Percentiles rank a stretch among this genome's conserved stretches.
phyloP scores from a whole-genome alignment of 805 yeast genomes.

The Groenewaldozyma tartarivorans region DNA sequence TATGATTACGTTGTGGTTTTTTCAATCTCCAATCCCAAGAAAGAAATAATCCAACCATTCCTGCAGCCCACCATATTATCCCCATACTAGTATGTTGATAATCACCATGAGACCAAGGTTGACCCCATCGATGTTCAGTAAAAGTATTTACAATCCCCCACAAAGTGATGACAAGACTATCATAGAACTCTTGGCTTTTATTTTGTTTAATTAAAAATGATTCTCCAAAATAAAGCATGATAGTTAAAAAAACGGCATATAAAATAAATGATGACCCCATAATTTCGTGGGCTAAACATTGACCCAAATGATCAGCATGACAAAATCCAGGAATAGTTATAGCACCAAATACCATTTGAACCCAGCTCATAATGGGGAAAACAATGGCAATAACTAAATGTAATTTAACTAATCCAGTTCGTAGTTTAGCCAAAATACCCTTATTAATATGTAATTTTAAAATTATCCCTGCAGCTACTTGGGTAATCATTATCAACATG shows the following conservation, averaged over 20 bases:
- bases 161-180: slow-evolving; percentile 64
- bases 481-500: slow-evolving; percentile 23
- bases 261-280: slow-evolving; percentile 86
- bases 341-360: slow-evolving; percentile 70
- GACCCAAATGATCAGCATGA: slow-evolving; percentile 71
- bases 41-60: slow-evolving; percentile 71
- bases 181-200: slow-evolving; percentile 77
- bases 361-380: slow-evolving; percentile 54
- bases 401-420: slow-evolving; percentile 20
- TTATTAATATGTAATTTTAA: slow-evolving; percentile 29
- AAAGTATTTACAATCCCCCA: slow-evolving; percentile 95
- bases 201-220: slow-evolving; percentile 36
- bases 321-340: slow-evolving; percentile 84
- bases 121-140: slow-evolving; percentile 97
- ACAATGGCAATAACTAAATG: slow-evolving; percentile 26
- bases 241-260: slow-evolving; percentile 63
- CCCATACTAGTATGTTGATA: slow-evolving; percentile 97
- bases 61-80: slow-evolving; percentile 93
- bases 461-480: slow-evolving; percentile 28
- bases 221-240: slow-evolving; percentile 63
- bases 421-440: slow-evolving; percentile 27
- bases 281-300: slow-evolving; percentile 93
- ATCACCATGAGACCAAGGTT: slow-evolving; percentile 86
- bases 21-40: slow-evolving; percentile 46
- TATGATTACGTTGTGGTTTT: slow-evolving; percentile 48